Base-by-base conservation (phyloP, 495 filamentous ascomycete species). In the Penicillium diatomitis region DNA sequence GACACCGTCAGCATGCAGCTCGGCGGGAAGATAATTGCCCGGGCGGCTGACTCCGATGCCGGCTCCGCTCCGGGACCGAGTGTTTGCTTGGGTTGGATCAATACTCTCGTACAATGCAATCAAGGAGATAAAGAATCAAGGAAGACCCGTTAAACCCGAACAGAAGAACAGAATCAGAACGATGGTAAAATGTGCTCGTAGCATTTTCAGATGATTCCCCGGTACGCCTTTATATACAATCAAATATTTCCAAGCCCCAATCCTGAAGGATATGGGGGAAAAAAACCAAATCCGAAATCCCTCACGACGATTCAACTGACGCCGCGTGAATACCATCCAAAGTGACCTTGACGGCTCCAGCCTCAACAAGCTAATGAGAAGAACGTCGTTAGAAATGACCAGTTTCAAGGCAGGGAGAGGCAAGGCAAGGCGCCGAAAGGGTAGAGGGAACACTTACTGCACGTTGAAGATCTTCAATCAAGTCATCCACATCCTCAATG, bases 401-500 rank as follows among this genome's bases (percentile, higher is more conserved):
- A 20, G 20, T 20, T 20, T 20, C 20, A 20, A 20, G 2, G 20
- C 20, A 20, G 20, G 20, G 20, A 20, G 20, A 20, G 20, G 20
- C 20, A 20, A 20, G 20, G 20, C 20, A 20, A 20, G 20, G 20
- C 20, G 20, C 20, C 20, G 20, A 20, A 20, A 20, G 20, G 20
- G 20, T 20, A 20, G 20, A 20, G 20, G 20, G 20, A 58, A 38
- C 46, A 86, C 88, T 76, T 81, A 96, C 87, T 51, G 92, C 91
- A 48, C 87, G 79, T 48, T 78, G 82, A 54, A 98, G 70, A 72
- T 98, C 92, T 60, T 97, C 92, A 61, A 96, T 88, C 60, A 98
- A 61, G 70, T 98, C 92, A 58, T 88, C 81, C 7, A 75, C 82
- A 69, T 98, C 94, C 62, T 98, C 92, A 64, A 98, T 98, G 30